Evolutionary conservation across 2,329 filamentous ascomycete species (phyloP).

Genomic region (Phoma herbarum): DNA sequence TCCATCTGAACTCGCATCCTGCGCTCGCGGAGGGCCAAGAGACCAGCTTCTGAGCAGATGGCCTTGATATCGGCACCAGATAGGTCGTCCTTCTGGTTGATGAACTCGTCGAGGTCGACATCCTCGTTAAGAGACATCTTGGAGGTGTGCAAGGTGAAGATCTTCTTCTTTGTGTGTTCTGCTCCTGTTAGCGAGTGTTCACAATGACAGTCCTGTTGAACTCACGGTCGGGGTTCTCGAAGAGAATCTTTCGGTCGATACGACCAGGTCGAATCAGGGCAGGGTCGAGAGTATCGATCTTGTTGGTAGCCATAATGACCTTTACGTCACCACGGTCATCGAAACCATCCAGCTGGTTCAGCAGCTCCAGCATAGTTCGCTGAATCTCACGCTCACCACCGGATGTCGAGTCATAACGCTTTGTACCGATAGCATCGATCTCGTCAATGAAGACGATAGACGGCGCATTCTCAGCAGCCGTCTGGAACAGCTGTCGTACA

Average conservation of each 20-base stretch:
- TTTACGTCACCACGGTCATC: constrained; percentile 99
- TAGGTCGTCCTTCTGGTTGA: constrained; percentile 96
- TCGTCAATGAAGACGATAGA: constrained; percentile 99
- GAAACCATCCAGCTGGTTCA: constrained; percentile 98
- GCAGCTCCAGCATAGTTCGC: constrained; percentile 96
- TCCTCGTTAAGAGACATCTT: constrained; percentile 98
- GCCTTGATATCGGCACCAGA: constrained; percentile 98
- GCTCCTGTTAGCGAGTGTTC: constrained; percentile 64
- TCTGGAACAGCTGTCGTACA: constrained; percentile 95
- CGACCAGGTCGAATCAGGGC: constrained; percentile 95
- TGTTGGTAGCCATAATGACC: constrained; percentile 99
- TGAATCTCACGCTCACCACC: constrained; percentile 97
- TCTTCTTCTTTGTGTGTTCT: constrained; percentile 96
- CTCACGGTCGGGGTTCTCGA: constrained; percentile 75
- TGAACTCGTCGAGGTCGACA: constrained; percentile 98
- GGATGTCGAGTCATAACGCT: constrained; percentile 96
- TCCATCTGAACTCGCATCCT: constrained; percentile 99
- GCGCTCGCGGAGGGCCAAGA: constrained; percentile 91
- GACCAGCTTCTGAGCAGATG: constrained; percentile 95
- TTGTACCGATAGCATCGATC: constrained; percentile 98
- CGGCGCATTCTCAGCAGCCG: constrained; percentile 93
- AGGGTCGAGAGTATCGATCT: constrained; percentile 97
- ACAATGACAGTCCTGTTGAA: constrained; percentile 15
- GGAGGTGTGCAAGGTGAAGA: constrained; percentile 96
- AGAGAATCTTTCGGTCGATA: constrained; percentile 96